phyloP scores from a whole-genome alignment of 108 stramenopile species.

The Stephanodiscus minutulus region DNA sequence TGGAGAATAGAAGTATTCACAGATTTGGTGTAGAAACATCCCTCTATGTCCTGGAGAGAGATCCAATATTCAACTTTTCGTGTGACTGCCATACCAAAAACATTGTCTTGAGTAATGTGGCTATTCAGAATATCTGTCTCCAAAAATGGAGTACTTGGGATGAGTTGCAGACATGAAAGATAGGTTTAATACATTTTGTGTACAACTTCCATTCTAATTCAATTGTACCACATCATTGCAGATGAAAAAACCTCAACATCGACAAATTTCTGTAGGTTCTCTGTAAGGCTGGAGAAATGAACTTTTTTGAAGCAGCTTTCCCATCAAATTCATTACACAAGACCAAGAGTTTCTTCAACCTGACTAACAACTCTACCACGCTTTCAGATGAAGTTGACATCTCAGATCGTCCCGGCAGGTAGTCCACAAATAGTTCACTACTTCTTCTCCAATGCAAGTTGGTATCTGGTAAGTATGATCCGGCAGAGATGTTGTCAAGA shows the following conservation, averaged over 20 bases:
- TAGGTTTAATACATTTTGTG: constrained; percentile 23
- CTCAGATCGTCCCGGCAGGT: constrained; percentile 31
- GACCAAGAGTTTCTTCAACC: constrained; percentile 26
- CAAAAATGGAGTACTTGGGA: constrained; percentile 12
- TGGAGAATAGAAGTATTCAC: constrained; percentile 19
- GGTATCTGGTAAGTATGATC: constrained; percentile 55
- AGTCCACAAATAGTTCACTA: constrained; percentile 43
- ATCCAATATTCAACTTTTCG: constrained; percentile 35
- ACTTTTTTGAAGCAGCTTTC: constrained; percentile 25
- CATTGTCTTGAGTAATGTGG: constrained; percentile 11
- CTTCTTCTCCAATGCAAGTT: constrained; percentile 50
- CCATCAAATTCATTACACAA: constrained; percentile 14
- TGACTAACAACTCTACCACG: constrained; percentile 28
- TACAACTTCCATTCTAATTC: background rate
- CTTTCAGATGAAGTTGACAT: constrained; percentile 1
- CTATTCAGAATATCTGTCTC: constrained; percentile 15
- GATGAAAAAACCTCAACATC: constrained; percentile 49
- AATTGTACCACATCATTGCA: constrained; percentile 27
- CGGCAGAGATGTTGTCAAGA: constrained; percentile 48
- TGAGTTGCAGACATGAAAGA: constrained; percentile 26
- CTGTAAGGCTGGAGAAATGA: constrained; percentile 53
- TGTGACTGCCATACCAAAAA: constrained; percentile 27
- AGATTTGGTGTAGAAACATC: background rate
- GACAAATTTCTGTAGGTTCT: constrained; percentile 50
- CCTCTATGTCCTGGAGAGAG: constrained; percentile 7